Conservation (phyloP, 768 basidiomycete species). For the Russula sp. region DNA sequence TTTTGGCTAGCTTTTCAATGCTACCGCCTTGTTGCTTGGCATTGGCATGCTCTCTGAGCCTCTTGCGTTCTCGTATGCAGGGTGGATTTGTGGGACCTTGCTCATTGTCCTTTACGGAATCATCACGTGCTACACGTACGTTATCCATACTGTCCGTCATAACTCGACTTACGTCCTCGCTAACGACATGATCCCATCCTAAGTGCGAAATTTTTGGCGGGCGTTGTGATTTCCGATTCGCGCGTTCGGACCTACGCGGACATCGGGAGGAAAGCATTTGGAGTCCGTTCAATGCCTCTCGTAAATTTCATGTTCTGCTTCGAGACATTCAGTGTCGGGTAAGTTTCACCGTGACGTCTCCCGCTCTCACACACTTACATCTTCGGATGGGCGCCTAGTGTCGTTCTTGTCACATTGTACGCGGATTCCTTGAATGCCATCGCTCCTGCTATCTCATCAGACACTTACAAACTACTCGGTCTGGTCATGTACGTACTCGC, state of each 20-base stretch:
- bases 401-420: constrained; percentile 84
- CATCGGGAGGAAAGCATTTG: constrained; percentile 87
- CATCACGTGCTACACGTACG: constrained; percentile 87
- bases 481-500: constrained; percentile 56
- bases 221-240: constrained; percentile 66
- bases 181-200: not conserved
- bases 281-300: constrained; percentile 59
- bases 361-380: not conserved
- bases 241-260: constrained; percentile 81
- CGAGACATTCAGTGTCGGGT: constrained; percentile 84
- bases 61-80: constrained; percentile 86
- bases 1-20: constrained; percentile 74
- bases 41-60: constrained; percentile 90
- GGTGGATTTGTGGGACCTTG: constrained; percentile 77
- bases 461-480: constrained; percentile 73
- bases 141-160: constrained; percentile 31
- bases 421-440: constrained; percentile 82
- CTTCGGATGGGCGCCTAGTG: constrained; percentile 43
- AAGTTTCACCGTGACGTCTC: constrained; percentile 26
- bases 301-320: constrained; percentile 78
- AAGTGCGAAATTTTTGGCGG: constrained; percentile 85
- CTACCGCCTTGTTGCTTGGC: constrained; percentile 79
- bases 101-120: constrained; percentile 75
- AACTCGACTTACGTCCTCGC: not conserved
- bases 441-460: constrained; percentile 60